These are phyloP conservation scores for Nephelium lappaceum DNA, from an alignment of 345 rosid genomes.

Conservation along the genomic window DNA sequence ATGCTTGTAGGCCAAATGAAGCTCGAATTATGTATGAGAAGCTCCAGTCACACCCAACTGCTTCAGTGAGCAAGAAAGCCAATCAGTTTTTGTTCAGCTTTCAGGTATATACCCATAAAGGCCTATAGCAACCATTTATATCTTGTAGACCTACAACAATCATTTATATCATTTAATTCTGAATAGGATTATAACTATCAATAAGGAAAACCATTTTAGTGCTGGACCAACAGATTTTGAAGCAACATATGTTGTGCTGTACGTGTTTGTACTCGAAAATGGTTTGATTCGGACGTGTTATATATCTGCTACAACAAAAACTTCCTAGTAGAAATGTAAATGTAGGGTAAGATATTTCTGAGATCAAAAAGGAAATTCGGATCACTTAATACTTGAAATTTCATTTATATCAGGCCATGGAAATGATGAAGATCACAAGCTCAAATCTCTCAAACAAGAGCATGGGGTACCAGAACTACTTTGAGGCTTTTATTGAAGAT, in stretches of 20 bases:
- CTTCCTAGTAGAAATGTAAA: background rate
- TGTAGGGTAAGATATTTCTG: background rate
- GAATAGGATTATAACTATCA: background rate
- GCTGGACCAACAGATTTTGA: background rate
- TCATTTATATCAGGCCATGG: constrained; percentile 66
- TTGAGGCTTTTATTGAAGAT: constrained; percentile 70
- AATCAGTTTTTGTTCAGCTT: constrained; percentile 78
- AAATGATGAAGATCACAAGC: constrained; percentile 68
- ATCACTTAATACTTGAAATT: background rate
- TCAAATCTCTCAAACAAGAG: constrained; percentile 38
- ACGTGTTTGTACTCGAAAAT: background rate
- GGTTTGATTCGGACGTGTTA: background rate
- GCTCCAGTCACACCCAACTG: constrained; percentile 82
- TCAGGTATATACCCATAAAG: constrained; percentile 53
- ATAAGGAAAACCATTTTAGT: background rate
- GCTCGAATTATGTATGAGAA: constrained; percentile 84
- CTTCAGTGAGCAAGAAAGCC: constrained; percentile 74
- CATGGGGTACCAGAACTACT: constrained; percentile 67
- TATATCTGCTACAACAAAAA: background rate
- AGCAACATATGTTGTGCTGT: background rate
- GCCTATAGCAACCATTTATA: background rate
- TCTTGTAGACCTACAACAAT: background rate
- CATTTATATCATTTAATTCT: background rate
- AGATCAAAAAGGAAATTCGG: background rate
- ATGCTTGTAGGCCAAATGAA: constrained; percentile 56